phyloP scores from a whole-genome alignment of 106 monocot species.

The Platanthera guangdongensis region DNA sequence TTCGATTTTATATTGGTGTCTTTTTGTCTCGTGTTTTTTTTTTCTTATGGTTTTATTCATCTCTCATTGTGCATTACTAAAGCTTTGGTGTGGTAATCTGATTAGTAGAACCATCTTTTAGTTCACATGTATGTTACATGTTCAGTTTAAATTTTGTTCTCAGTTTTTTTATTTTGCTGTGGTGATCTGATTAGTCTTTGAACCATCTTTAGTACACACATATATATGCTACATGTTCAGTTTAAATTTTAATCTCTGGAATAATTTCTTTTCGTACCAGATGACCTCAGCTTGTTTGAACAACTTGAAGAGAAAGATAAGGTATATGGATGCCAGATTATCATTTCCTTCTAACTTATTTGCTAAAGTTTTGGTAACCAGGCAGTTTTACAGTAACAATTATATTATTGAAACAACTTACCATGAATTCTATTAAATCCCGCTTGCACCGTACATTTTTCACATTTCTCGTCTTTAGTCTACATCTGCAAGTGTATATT shows the following conservation, averaged over 20 bases:
- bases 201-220: background rate
- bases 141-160: too few relatives aligned
- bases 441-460: too few relatives aligned
- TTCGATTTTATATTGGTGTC: background rate
- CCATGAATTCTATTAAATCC: background rate
- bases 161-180: background rate
- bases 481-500: too few relatives aligned
- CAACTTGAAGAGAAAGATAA: constrained; percentile 51
- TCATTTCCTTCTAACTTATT: background rate
- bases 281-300: constrained; percentile 30
- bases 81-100: background rate
- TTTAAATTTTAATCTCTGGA: background rate
- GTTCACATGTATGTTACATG: background rate
- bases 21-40: background rate
- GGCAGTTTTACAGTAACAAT: background rate
- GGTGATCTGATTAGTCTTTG: background rate
- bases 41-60: background rate
- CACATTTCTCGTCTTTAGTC: too few relatives aligned
- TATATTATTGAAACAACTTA: too few relatives aligned
- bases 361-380: background rate
- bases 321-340: constrained; percentile 22
- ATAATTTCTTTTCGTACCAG: constrained; percentile 8
- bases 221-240: background rate
- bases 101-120: background rate
- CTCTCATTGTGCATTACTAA: background rate